A percentile compares a stretch with the other conserved stretches of the same genome.
Evolutionary conservation across 768 basidiomycete species (phyloP).

Genomic region (Psilocybe cubensis): DNA sequence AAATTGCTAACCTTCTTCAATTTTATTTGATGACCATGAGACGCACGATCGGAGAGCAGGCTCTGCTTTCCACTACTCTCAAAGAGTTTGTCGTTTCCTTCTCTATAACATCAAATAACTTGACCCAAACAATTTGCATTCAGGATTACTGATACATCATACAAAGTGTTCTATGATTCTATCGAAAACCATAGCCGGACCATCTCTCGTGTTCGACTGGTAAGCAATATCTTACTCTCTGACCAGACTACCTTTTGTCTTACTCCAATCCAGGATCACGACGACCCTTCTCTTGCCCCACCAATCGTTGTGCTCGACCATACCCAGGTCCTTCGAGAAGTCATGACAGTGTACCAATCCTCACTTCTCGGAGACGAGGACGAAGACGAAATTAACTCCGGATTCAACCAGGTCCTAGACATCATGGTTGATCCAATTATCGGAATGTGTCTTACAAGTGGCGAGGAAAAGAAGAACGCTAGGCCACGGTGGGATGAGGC

Average conservation of each 20-base stretch:
- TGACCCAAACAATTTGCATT: background rate
- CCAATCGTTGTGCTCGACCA: slow-evolving; percentile 84
- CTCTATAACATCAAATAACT: background rate
- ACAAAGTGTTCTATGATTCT: slow-evolving; percentile 86
- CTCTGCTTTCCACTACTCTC: slow-evolving; percentile 74
- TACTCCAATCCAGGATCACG: slow-evolving; percentile 48
- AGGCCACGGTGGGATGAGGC: slow-evolving; percentile 77
- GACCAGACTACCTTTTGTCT: slow-evolving; percentile 26
- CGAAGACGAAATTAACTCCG: slow-evolving; percentile 38
- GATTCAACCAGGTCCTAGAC: slow-evolving; percentile 77
- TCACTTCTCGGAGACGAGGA: slow-evolving; percentile 76
- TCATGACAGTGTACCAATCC: slow-evolving; percentile 87
- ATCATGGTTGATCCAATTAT: slow-evolving; percentile 86
- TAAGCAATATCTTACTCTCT: slow-evolving; percentile 31
- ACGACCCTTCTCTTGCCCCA: slow-evolving; percentile 73
- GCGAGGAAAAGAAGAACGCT: slow-evolving; percentile 62
- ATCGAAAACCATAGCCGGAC: slow-evolving; percentile 84
- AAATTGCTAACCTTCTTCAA: slow-evolving; percentile 91
- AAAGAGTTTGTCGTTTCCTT: slow-evolving; percentile 62
- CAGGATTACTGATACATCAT: slow-evolving; percentile 82
- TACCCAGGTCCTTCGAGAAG: slow-evolving; percentile 81
- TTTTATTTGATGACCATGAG: slow-evolving; percentile 95
- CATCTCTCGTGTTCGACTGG: slow-evolving; percentile 54
- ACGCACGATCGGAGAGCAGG: slow-evolving; percentile 86
- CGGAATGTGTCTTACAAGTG: slow-evolving; percentile 69